These are phyloP conservation scores for Plectosphaerella sp. DNA, from an alignment of 2,329 filamentous ascomycete species.

Conservation along the genomic window DNA sequence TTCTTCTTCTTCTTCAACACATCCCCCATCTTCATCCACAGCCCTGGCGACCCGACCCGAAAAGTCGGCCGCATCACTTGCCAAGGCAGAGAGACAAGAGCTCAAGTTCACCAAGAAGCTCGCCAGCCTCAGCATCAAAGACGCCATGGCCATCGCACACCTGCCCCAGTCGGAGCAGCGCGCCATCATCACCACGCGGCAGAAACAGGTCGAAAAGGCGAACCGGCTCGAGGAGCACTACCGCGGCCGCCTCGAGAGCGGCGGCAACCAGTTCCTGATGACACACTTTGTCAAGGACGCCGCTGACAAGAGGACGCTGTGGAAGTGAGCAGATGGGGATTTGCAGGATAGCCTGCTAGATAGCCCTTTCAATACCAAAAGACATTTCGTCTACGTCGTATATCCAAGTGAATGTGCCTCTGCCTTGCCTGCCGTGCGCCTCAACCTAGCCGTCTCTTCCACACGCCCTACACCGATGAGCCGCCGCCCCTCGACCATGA, in stretches of 20 bases:
- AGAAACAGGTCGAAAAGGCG: conserved; percentile 22
- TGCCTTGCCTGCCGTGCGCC: no score
- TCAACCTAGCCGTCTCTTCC: no score
- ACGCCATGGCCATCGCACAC: conserved; percentile 20
- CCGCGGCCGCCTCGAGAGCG: neutral
- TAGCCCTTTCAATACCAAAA: no score
- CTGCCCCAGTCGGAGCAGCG: conserved; percentile 23
- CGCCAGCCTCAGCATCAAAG: conserved; percentile 17
- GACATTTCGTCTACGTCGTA: no score
- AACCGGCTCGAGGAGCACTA: neutral
- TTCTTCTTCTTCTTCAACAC: neutral
- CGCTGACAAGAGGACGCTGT: neutral
- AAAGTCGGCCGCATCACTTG: neutral
- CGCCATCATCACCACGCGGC: conserved; percentile 17
- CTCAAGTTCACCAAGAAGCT: conserved; percentile 15
- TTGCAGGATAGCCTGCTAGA: no score
- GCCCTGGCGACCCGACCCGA: neutral
- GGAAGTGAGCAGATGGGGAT: neutral
- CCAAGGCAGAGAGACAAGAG: conserved; percentile 10
- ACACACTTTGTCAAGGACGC: conserved; percentile 1
- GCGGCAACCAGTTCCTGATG: neutral
- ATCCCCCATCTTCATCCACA: neutral
- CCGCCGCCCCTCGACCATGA: no score
- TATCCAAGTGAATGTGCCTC: no score
- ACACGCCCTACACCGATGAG: no score